These are phyloP conservation scores for Excoecaria agallocha DNA, from an alignment of 345 rosid genomes.

Conservation along the genomic window DNA sequence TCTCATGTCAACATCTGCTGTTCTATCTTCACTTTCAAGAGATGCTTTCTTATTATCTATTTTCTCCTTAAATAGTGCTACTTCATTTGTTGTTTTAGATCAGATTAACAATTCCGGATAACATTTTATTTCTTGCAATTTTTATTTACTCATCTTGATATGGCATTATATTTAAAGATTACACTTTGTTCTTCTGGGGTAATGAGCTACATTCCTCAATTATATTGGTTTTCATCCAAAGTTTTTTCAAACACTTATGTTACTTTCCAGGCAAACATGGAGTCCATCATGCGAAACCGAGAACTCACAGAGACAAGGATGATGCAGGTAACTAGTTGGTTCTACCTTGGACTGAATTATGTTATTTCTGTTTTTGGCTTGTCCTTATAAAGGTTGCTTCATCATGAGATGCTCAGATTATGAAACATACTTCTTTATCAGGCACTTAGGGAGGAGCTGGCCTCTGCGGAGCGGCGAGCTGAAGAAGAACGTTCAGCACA, in stretches of 20 bases:
- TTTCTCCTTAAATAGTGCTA: not conserved
- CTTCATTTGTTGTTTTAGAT: not conserved
- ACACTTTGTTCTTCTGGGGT: not conserved
- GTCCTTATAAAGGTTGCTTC: constrained; percentile 17
- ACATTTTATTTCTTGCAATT: constrained; percentile 1
- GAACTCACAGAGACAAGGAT: constrained; percentile 97
- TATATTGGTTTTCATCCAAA: not conserved
- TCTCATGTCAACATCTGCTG: not conserved
- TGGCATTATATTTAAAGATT: not conserved
- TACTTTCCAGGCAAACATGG: constrained; percentile 73
- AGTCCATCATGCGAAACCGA: constrained; percentile 93
- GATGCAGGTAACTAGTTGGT: constrained; percentile 75
- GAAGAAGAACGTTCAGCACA: constrained; percentile 95
- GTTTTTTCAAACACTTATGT: constrained; percentile 12
- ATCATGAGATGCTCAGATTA: constrained; percentile 15
- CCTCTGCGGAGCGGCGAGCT: constrained; percentile 85
- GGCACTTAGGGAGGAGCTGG: constrained; percentile 96
- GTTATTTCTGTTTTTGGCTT: not conserved
- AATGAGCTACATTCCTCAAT: not conserved
- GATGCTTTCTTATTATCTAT: too few species aligned
- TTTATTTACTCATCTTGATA: not conserved
- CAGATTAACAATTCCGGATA: not conserved
- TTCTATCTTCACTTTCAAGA: too few species aligned
- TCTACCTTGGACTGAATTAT: constrained; percentile 12
- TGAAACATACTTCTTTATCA: constrained; percentile 32